A percentile compares a stretch with the other conserved stretches of the same genome.
These are phyloP conservation scores for Pseudocercospora ulei DNA, from an alignment of 2,329 filamentous ascomycete species.

Conservation along the genomic window DNA sequence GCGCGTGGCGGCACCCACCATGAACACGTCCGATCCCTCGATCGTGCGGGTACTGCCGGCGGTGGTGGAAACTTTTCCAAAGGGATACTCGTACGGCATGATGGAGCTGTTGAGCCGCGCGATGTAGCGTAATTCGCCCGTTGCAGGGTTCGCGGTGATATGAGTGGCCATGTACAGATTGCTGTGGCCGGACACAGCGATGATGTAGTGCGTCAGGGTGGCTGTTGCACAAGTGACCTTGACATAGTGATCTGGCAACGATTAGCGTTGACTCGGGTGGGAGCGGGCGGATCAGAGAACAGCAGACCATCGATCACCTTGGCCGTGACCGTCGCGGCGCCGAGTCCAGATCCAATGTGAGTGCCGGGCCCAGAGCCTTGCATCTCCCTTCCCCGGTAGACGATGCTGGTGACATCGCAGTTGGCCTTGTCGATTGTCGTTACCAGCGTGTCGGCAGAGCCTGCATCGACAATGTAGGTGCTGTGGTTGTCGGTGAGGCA, in stretches of 20 bases:
- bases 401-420: slow-evolving; percentile 16
- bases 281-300: not conserved
- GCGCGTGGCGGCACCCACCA: slow-evolving; percentile 53
- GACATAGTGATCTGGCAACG: slow-evolving; percentile 12
- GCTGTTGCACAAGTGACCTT: slow-evolving; percentile 16
- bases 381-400: slow-evolving; percentile 13
- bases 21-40: slow-evolving; percentile 47
- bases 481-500: slow-evolving; percentile 13
- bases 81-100: slow-evolving; percentile 15
- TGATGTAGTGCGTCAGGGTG: slow-evolving; percentile 17
- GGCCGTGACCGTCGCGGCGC: slow-evolving; percentile 14
- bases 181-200: slow-evolving; percentile 12
- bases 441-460: slow-evolving; percentile 9
- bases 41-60: slow-evolving; percentile 44
- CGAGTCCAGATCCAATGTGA: slow-evolving; percentile 16
- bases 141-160: slow-evolving; percentile 16
- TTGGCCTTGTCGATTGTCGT: slow-evolving; percentile 15
- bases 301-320: slow-evolving; percentile 10
- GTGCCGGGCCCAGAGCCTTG: slow-evolving; percentile 14
- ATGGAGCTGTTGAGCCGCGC: slow-evolving; percentile 16
- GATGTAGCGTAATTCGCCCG: slow-evolving; percentile 18
- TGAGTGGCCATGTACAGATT: slow-evolving; percentile 20
- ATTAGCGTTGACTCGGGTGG: no score
- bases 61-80: slow-evolving; percentile 40
- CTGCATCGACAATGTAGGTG: slow-evolving; percentile 15